A percentile compares a stretch with the other conserved stretches of the same genome.
Conservation (phyloP, 371 early-diverging fungal species). For the Lichtheimia corymbifera region DNA sequence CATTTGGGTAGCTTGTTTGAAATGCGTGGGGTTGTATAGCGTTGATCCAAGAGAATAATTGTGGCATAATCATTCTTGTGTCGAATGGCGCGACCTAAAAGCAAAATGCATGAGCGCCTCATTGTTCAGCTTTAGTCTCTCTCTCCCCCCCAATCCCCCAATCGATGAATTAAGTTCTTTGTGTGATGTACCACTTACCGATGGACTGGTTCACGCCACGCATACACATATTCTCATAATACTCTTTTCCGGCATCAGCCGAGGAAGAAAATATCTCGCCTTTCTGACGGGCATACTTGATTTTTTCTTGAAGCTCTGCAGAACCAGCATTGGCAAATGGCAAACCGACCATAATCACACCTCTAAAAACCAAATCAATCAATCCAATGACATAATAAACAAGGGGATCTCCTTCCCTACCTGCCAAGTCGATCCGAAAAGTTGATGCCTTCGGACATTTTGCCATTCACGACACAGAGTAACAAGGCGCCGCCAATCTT, state of each 20-base stretch:
- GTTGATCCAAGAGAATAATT: constrained; percentile 70
- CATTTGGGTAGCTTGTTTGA: constrained; percentile 65
- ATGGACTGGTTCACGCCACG: constrained; percentile 96
- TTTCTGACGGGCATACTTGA: constrained; percentile 60
- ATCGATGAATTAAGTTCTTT: too few species aligned
- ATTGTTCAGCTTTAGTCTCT: neutral
- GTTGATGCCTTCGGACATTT: constrained; percentile 98
- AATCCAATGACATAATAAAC: neutral
- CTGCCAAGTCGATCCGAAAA: constrained; percentile 88
- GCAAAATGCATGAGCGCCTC: neutral
- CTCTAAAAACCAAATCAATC: constrained; percentile 32
- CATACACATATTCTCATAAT: constrained; percentile 94
- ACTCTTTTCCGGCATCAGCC: constrained; percentile 61
- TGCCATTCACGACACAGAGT: constrained; percentile 96
- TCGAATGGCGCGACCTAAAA: constrained; percentile 84
- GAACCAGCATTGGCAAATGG: constrained; percentile 82
- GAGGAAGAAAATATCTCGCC: too few species aligned
- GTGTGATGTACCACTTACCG: constrained; percentile 46
- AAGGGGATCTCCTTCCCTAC: constrained; percentile 16
- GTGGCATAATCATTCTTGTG: constrained; percentile 85
- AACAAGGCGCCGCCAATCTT: constrained; percentile 74
- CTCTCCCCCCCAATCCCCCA: neutral
- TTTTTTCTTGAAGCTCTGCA: constrained; percentile 77
- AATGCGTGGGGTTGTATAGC: constrained; percentile 59
- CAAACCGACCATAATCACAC: constrained; percentile 88